Conservation (phyloP, 306 rosid genomes). For the Rosa multiflora region DNA sequence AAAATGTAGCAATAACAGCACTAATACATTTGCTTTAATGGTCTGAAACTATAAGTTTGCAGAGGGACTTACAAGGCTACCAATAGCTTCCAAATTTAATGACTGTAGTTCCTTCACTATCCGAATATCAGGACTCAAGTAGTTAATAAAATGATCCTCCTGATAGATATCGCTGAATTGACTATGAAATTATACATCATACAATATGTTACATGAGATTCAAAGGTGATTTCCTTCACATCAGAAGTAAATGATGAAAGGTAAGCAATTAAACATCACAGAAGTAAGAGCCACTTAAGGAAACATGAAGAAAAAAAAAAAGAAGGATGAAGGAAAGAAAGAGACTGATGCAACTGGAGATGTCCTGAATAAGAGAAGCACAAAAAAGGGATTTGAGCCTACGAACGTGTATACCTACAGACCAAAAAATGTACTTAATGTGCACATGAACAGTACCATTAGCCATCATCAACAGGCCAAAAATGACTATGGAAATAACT, state of each 20-base stretch:
- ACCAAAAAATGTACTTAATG: neutral
- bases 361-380: neutral
- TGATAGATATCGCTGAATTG: conserved; percentile 90
- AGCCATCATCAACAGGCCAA: neutral
- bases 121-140: conserved; percentile 89
- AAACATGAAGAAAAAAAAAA: too few species aligned
- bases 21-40: conserved; percentile 10
- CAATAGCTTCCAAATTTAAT: conserved; percentile 81
- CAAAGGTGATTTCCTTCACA: neutral
- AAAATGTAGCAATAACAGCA: conserved; percentile 32
- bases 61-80: conserved; percentile 71
- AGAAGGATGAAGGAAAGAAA: too few species aligned
- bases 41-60: conserved; percentile 5
- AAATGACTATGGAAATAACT: neutral
- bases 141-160: conserved; percentile 83
- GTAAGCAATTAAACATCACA: neutral
- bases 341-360: neutral
- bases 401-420: neutral
- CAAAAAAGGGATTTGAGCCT: neutral
- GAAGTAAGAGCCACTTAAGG: too few species aligned
- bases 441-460: neutral
- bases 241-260: neutral
- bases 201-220: conserved; percentile 23
- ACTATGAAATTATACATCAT: conserved; percentile 60
- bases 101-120: conserved; percentile 86